phyloP scores from a whole-genome alignment of 306 rosid genomes.

The Cyamopsis tetragonoloba region DNA sequence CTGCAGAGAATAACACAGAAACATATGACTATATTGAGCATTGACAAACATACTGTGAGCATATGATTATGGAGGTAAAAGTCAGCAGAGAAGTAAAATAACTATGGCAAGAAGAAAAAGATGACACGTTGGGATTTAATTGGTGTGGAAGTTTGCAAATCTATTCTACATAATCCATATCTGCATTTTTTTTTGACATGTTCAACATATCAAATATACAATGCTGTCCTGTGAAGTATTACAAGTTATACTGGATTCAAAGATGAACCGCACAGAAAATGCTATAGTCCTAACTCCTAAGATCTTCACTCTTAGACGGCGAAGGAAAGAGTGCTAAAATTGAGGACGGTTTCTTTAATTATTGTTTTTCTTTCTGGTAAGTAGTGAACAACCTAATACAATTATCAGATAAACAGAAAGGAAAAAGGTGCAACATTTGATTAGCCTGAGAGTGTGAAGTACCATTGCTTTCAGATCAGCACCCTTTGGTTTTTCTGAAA shows the following conservation, averaged over 20 bases:
- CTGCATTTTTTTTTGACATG: not conserved
- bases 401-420: slow-evolving; percentile 7
- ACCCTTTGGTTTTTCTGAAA: slow-evolving; percentile 79
- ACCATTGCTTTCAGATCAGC: slow-evolving; percentile 79
- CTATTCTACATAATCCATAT: not conserved
- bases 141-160: not conserved
- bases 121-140: not conserved
- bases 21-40: not conserved
- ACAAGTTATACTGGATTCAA: not conserved
- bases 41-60: not conserved
- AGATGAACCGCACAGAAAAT: not conserved
- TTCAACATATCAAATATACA: not conserved
- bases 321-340: not conserved
- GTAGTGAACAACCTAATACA: not conserved
- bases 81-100: not conserved
- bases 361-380: not conserved
- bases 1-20: slow-evolving; percentile 46
- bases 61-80: not conserved
- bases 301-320: not conserved
- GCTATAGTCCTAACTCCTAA: not conserved
- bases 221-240: not conserved
- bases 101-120: not conserved
- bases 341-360: not conserved
- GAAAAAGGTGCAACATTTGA: slow-evolving; percentile 11
- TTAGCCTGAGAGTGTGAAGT: slow-evolving; percentile 24